Evolutionary conservation across 306 rosid species (phyloP).

Genomic region (Crotalaria pallida): DNA sequence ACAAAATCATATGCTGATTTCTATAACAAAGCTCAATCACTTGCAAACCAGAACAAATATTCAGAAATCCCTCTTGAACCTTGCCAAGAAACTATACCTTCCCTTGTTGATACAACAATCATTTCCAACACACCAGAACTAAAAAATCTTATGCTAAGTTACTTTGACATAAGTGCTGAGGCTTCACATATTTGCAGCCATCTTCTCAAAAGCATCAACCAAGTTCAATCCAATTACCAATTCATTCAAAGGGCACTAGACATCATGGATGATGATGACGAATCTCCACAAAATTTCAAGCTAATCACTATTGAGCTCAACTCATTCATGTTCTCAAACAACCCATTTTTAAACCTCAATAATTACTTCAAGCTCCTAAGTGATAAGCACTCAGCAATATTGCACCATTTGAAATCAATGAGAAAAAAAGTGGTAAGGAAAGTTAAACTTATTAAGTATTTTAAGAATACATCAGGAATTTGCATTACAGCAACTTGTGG

Average conservation of each 20-base stretch:
- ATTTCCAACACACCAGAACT: slow-evolving; percentile 31
- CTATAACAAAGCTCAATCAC: slow-evolving; percentile 36
- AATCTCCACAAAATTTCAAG: background rate
- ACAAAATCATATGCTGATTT: slow-evolving; percentile 47
- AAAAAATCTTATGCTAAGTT: slow-evolving; percentile 43
- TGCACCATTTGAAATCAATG: slow-evolving; percentile 33
- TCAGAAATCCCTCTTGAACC: slow-evolving; percentile 50
- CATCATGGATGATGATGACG: slow-evolving; percentile 18
- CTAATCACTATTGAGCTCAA: slow-evolving; percentile 23
- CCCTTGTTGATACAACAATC: slow-evolving; percentile 35
- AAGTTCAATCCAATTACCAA: slow-evolving; percentile 23
- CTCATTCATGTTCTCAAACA: slow-evolving; percentile 20
- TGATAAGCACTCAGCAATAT: slow-evolving; percentile 26
- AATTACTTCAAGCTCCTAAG: slow-evolving; percentile 34
- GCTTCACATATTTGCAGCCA: slow-evolving; percentile 47
- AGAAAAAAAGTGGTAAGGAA: slow-evolving; percentile 42
- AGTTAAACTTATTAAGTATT: slow-evolving; percentile 26
- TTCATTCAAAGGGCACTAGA: slow-evolving; percentile 34
- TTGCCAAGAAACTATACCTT: slow-evolving; percentile 37
- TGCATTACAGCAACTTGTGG: slow-evolving; percentile 34
- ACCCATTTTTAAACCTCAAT: slow-evolving; percentile 32
- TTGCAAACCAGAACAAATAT: slow-evolving; percentile 14
- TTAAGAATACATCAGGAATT: slow-evolving; percentile 27
- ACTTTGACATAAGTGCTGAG: slow-evolving; percentile 50
- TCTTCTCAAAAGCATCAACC: slow-evolving; percentile 44